Evolutionary conservation across 495 filamentous ascomycete genomes (phyloP).

Genomic region (Bryoglossum gracile): DNA sequence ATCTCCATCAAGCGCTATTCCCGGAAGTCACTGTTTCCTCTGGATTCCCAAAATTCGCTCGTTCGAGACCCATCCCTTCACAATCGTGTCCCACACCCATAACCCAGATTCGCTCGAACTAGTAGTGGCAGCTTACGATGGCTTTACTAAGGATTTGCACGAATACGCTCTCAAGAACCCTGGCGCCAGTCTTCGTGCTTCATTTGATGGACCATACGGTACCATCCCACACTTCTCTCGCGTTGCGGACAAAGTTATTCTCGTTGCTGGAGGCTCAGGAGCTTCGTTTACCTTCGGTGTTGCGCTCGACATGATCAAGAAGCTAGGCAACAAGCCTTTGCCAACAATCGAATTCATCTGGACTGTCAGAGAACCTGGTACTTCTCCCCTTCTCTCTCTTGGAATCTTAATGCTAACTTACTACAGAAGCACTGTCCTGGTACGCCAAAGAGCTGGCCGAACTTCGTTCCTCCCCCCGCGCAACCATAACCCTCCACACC

Average conservation of each 20-base stretch:
- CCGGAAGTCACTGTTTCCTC: conserved; percentile 55
- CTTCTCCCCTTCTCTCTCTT: conserved; percentile 7
- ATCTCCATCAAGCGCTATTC: conserved; percentile 33
- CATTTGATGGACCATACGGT: conserved; percentile 53
- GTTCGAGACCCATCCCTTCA: conserved; percentile 56
- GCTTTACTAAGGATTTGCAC: conserved; percentile 49
- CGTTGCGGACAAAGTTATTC: conserved; percentile 49
- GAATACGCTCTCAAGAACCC: conserved; percentile 42
- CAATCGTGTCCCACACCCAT: conserved; percentile 41
- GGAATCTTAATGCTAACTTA: conserved; percentile 5
- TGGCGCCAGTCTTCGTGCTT: conserved; percentile 39
- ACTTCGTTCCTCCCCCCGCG: conserved; percentile 36
- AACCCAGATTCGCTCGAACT: conserved; percentile 39
- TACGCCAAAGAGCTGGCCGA: conserved; percentile 42
- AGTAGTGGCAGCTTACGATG: conserved; percentile 46
- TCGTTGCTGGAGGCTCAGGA: conserved; percentile 53
- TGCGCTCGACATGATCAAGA: conserved; percentile 42
- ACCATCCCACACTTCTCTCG: conserved; percentile 47
- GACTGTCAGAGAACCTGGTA: conserved; percentile 43
- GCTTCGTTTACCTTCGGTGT: conserved; percentile 51
- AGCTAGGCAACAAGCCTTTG: conserved; percentile 35
- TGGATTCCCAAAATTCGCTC: conserved; percentile 51
- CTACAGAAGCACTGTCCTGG: conserved; percentile 38
- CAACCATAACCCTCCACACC: conserved; percentile 42
- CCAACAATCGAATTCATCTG: conserved; percentile 47